Conservation (phyloP, 768 basidiomycete species). For the Gautieria morchelliformis region DNA sequence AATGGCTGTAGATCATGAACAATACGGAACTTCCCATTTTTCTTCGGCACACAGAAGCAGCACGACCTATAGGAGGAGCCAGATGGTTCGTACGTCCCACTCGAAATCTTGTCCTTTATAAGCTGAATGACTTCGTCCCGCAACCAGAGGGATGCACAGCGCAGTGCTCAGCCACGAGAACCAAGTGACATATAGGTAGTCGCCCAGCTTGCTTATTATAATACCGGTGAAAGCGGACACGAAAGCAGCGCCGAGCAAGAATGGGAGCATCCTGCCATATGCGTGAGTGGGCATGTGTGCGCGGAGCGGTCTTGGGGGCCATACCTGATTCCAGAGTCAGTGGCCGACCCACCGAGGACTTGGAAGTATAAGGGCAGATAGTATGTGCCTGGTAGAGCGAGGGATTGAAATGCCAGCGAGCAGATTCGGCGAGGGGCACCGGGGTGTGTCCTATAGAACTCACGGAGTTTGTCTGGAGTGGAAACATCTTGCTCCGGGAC, state of each 20-base stretch:
- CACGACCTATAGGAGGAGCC: conserved; percentile 25
- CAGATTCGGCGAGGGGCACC: no score
- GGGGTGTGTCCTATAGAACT: no score
- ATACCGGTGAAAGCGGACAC: conserved; percentile 50
- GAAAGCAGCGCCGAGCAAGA: conserved; percentile 49
- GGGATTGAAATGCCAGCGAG: no score
- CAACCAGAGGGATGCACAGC: conserved; percentile 11
- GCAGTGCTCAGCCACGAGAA: conserved; percentile 30
- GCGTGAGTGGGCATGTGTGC: not conserved
- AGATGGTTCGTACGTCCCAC: conserved; percentile 29
- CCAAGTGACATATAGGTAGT: conserved; percentile 60
- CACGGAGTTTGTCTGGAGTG: no score
- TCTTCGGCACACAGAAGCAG: conserved; percentile 33
- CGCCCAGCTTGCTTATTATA: conserved; percentile 44
- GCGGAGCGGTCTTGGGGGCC: conserved; percentile 6
- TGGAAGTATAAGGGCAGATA: conserved; percentile 77
- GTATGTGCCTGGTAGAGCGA: conserved; percentile 34
- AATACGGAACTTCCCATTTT: conserved; percentile 26
- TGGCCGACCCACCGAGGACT: conserved; percentile 66
- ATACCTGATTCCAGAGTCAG: conserved; percentile 57
- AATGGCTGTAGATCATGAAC: conserved; percentile 31
- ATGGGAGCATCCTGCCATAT: conserved; percentile 56
- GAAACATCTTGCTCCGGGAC: no score
- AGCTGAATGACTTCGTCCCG: conserved; percentile 21
- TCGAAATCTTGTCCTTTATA: conserved; percentile 23